Evolutionary conservation across 1,139 yeast genomes (phyloP).

Genomic region (Trichomonascaceae sp.): DNA sequence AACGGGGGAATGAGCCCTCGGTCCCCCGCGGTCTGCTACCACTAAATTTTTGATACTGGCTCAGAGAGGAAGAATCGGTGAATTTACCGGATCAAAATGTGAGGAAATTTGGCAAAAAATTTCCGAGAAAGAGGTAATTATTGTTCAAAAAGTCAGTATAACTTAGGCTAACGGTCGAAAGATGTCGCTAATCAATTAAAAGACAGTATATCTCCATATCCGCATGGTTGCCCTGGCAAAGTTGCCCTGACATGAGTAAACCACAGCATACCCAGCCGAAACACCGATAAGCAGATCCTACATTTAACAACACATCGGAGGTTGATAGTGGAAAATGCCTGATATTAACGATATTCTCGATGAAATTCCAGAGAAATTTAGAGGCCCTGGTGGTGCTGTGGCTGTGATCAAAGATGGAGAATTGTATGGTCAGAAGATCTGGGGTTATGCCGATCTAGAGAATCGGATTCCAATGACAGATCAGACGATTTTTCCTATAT

Average conservation of each 20-base stretch:
- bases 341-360: background rate
- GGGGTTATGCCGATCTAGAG: background rate
- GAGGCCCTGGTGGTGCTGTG: background rate
- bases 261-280: background rate
- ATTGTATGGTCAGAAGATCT: background rate
- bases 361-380: background rate
- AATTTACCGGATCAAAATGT: background rate
- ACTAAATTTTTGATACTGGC: no score
- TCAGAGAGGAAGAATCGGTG: no score
- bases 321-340: background rate
- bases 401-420: background rate
- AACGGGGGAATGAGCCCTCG: no score
- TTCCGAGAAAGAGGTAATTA: no score
- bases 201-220: background rate
- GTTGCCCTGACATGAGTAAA: background rate
- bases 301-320: background rate
- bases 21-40: no score
- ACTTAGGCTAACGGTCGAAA: background rate
- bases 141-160: background rate
- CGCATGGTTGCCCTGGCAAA: background rate
- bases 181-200: background rate
- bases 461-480: background rate
- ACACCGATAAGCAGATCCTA: background rate
- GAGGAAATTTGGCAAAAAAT: no score
- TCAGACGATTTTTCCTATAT: background rate